phyloP scores from a whole-genome alignment of 2,329 filamentous ascomycete species.

The Diaporthe vexans region DNA sequence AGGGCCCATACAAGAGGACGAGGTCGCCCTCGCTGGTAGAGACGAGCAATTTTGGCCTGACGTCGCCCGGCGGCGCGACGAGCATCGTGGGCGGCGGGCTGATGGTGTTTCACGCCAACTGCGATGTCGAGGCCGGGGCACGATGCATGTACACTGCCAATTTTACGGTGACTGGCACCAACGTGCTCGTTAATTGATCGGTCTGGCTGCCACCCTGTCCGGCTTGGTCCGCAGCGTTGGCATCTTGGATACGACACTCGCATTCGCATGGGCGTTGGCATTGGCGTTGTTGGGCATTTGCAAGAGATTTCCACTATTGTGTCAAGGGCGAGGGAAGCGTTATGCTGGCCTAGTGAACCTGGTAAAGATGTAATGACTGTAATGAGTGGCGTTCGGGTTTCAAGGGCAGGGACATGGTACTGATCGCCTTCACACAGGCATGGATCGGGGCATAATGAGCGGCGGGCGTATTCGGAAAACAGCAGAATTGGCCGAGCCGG shows the following conservation, averaged over 20 bases:
- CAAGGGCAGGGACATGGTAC: constrained; percentile 3
- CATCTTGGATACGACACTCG: constrained; percentile 14
- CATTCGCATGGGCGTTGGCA: constrained; percentile 7
- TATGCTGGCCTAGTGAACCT: constrained; percentile 15
- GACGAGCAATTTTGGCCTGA: constrained; percentile 36
- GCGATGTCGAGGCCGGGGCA: constrained; percentile 29
- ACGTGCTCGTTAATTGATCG: constrained; percentile 33
- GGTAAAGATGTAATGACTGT: constrained; percentile 31
- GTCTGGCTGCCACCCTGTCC: background rate
- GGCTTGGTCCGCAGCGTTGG: background rate
- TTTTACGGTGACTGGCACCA: constrained; percentile 39
- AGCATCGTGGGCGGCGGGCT: constrained; percentile 33
- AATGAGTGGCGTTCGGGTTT: constrained; percentile 28
- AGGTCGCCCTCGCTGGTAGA: constrained; percentile 28
- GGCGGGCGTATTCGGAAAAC: constrained; percentile 11
- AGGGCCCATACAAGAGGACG: constrained; percentile 38
- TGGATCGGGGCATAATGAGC: constrained; percentile 14
- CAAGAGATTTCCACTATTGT: constrained; percentile 30
- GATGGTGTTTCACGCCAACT: constrained; percentile 42
- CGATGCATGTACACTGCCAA: constrained; percentile 40
- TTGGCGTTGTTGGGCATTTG: constrained; percentile 32
- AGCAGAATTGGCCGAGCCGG: constrained; percentile 19
- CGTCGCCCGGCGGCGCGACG: constrained; percentile 41
- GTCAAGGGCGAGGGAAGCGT: constrained; percentile 25
- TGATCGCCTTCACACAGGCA: background rate